phyloP scores from a whole-genome alignment of 306 rosid species.

The Trifolium pratense region DNA sequence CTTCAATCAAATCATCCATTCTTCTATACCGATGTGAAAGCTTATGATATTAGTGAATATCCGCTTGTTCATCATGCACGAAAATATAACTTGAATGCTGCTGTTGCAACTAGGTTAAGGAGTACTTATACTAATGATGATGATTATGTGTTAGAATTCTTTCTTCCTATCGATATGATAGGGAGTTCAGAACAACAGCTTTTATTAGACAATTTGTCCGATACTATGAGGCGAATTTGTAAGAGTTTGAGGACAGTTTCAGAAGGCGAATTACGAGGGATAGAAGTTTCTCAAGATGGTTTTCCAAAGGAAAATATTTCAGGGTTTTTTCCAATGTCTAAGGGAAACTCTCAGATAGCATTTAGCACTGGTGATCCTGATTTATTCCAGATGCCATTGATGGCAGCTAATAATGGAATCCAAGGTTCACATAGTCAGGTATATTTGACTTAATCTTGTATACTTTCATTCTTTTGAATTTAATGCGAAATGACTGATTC shows the following conservation, averaged over 20 bases:
- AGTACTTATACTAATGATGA: constrained; percentile 81
- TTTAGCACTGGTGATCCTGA: constrained; percentile 49
- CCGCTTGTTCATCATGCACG: constrained; percentile 96
- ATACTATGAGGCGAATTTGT: constrained; percentile 89
- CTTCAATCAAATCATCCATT: constrained; percentile 89
- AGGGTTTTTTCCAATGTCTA: constrained; percentile 42
- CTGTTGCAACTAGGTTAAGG: constrained; percentile 88
- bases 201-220: constrained; percentile 78
- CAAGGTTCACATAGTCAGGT: constrained; percentile 60
- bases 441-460: constrained; percentile 29
- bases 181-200: constrained; percentile 87
- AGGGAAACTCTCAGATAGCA: constrained; percentile 53
- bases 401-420: constrained; percentile 50
- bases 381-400: constrained; percentile 43
- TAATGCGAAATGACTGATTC: constrained; percentile 25
- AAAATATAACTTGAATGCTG: constrained; percentile 80
- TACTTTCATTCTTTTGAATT: constrained; percentile 8
- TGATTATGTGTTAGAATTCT: constrained; percentile 91
- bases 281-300: constrained; percentile 42
- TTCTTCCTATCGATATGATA: constrained; percentile 82
- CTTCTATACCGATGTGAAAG: constrained; percentile 83
- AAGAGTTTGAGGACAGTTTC: constrained; percentile 88
- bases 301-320: constrained; percentile 46
- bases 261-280: constrained; percentile 63
- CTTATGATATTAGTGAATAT: constrained; percentile 74